phyloP scores from a whole-genome alignment of 345 rosid genomes.

The Bretschneidera sinensis region DNA sequence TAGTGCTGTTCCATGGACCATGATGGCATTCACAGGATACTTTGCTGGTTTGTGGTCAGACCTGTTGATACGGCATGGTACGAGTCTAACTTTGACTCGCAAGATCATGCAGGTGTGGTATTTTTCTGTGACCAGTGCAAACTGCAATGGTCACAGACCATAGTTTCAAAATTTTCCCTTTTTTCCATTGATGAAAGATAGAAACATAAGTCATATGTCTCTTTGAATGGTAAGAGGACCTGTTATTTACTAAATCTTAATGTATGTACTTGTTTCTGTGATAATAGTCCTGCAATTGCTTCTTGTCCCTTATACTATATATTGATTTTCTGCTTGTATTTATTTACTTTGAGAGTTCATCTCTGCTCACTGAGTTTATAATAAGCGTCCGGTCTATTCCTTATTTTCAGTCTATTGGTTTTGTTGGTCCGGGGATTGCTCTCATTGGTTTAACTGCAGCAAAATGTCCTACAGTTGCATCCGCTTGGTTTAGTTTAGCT shows the following conservation, averaged over 20 bases:
- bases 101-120: conserved; percentile 84
- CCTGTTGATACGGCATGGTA: conserved; percentile 60
- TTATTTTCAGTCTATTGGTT: conserved; percentile 78
- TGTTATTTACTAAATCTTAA: too few relatives aligned
- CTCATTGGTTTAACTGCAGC: conserved; percentile 78
- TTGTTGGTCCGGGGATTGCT: conserved; percentile 76
- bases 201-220: neutral
- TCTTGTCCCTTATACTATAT: too few relatives aligned
- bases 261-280: too few relatives aligned
- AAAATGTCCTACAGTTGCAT: conserved; percentile 60
- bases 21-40: conserved; percentile 91
- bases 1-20: conserved; percentile 92
- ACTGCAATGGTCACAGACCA: neutral
- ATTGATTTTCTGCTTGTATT: too few relatives aligned
- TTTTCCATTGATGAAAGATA: too few relatives aligned
- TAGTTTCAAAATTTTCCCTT: too few relatives aligned
- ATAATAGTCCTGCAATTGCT: too few relatives aligned
- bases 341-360: too few relatives aligned
- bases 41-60: conserved; percentile 82
- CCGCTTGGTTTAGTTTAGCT: conserved; percentile 93
- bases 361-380: neutral
- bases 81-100: conserved; percentile 72
- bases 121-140: neutral
- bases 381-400: neutral
- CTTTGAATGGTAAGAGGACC: too few relatives aligned